These are phyloP conservation scores for Pythium coloratum DNA, from an alignment of 352 stramenopile species.

Conservation along the genomic window DNA sequence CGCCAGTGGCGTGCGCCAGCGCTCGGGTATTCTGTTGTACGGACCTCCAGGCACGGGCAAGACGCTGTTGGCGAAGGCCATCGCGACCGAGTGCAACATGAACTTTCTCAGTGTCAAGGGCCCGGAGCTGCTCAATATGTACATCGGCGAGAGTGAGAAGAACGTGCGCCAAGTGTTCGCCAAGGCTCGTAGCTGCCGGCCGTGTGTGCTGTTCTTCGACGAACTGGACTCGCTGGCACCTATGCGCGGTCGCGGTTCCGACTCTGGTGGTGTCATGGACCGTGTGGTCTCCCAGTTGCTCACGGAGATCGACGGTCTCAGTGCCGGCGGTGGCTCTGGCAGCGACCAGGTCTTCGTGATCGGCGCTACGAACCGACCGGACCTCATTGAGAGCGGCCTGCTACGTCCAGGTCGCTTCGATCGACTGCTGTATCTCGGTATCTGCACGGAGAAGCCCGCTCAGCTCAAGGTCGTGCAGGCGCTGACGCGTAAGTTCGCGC, in stretches of 20 bases:
- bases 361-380: constrained; percentile 95
- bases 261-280: constrained; percentile 94
- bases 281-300: constrained; percentile 96
- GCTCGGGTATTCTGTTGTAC: constrained; percentile 83
- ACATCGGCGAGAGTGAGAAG: constrained; percentile 97
- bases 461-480: constrained; percentile 85
- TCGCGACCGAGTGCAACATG: constrained; percentile 95
- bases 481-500: constrained; percentile 76
- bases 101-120: constrained; percentile 97
- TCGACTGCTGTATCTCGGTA: constrained; percentile 78
- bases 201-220: constrained; percentile 94
- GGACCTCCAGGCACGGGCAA: constrained; percentile 91
- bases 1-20: constrained; percentile 69
- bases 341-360: constrained; percentile 94
- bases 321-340: constrained; percentile 49
- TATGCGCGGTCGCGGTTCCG: constrained; percentile 86
- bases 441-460: constrained; percentile 69
- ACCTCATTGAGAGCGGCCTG: constrained; percentile 94
- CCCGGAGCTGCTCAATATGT: constrained; percentile 96
- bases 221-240: constrained; percentile 90
- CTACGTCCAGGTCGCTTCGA: constrained; percentile 92
- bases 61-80: constrained; percentile 94
- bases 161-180: constrained; percentile 95
- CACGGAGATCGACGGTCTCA: constrained; percentile 93
- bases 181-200: constrained; percentile 73